Conservation (phyloP, 2,329 filamentous ascomycete species). For the Balansia obtecta region DNA sequence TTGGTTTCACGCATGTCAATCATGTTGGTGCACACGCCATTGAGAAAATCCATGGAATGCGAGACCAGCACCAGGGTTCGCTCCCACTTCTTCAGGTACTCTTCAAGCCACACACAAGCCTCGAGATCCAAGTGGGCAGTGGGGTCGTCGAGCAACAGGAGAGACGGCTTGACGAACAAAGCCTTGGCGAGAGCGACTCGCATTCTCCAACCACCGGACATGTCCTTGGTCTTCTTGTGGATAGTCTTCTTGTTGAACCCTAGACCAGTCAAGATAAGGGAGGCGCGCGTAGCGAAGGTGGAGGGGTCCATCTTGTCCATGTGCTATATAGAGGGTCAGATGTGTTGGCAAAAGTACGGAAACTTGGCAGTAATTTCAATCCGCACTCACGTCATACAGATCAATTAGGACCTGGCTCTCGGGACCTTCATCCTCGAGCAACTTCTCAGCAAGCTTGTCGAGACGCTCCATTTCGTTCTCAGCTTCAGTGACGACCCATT, state of each 20-base stretch:
- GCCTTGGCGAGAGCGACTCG: conserved; percentile 95
- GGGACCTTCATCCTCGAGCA: conserved; percentile 84
- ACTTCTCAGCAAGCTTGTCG: conserved; percentile 77
- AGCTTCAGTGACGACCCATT: conserved; percentile 94
- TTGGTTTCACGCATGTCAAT: conserved; percentile 89
- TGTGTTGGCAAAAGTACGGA: conserved; percentile 8
- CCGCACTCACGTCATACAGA: conserved; percentile 70
- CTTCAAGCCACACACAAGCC: conserved; percentile 98
- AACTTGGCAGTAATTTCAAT: neutral
- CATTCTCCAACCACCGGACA: conserved; percentile 99
- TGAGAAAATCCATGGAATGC: conserved; percentile 97
- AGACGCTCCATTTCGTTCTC: conserved; percentile 85
- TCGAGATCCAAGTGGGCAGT: conserved; percentile 99
- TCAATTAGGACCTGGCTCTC: conserved; percentile 86
- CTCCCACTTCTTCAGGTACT: conserved; percentile 99
- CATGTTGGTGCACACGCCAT: conserved; percentile 97
- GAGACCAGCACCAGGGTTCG: conserved; percentile 93
- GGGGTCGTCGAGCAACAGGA: conserved; percentile 93
- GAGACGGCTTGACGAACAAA: conserved; percentile 93
- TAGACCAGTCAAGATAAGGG: conserved; percentile 93
- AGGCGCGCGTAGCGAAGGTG: conserved; percentile 90
- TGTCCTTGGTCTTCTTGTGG: conserved; percentile 99
- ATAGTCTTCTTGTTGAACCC: conserved; percentile 98
- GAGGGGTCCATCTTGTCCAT: conserved; percentile 99
- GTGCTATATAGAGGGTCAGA: conserved; percentile 43